Percentiles rank a stretch among this genome's conserved stretches.
phyloP scores from a whole-genome alignment of 2,329 filamentous ascomycete genomes.

The Juglanconis oblonga region DNA sequence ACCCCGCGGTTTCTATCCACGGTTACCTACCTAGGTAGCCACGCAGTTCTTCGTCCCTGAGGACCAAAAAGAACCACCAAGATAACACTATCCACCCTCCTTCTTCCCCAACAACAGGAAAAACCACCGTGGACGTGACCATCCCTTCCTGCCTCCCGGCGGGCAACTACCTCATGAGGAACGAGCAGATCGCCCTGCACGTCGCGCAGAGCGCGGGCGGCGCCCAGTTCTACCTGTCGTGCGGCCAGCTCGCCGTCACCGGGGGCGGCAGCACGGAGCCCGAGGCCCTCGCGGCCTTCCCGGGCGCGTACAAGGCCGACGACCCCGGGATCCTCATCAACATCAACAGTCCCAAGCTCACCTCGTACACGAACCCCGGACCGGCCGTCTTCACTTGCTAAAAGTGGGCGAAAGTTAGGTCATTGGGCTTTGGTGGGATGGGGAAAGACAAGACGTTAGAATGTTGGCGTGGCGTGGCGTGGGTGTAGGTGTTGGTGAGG shows the following conservation, averaged over 20 bases:
- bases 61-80: background rate
- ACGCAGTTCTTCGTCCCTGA: background rate
- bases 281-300: slow-evolving; percentile 20
- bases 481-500: too few species aligned
- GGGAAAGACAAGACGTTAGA: background rate
- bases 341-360: slow-evolving; percentile 25
- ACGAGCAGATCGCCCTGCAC: slow-evolving; percentile 27
- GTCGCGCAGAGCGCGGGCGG: slow-evolving; percentile 21
- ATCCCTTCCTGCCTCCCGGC: slow-evolving; percentile 24
- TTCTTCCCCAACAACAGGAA: background rate
- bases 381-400: slow-evolving; percentile 4
- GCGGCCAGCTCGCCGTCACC: slow-evolving; percentile 21
- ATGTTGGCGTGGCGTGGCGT: too few species aligned
- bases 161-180: slow-evolving; percentile 26
- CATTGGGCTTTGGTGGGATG: too few species aligned
- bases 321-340: slow-evolving; percentile 25
- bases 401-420: background rate
- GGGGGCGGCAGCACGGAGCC: slow-evolving; percentile 21
- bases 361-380: slow-evolving; percentile 22
- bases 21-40: background rate
- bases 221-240: slow-evolving; percentile 24
- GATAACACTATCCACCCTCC: background rate
- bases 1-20: background rate
- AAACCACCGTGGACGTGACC: slow-evolving; percentile 18
- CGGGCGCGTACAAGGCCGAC: slow-evolving; percentile 22